These are phyloP conservation scores for Mycosarcoma maydis DNA, from an alignment of 1,284 basidiomycete species.

Conservation along the genomic window DNA sequence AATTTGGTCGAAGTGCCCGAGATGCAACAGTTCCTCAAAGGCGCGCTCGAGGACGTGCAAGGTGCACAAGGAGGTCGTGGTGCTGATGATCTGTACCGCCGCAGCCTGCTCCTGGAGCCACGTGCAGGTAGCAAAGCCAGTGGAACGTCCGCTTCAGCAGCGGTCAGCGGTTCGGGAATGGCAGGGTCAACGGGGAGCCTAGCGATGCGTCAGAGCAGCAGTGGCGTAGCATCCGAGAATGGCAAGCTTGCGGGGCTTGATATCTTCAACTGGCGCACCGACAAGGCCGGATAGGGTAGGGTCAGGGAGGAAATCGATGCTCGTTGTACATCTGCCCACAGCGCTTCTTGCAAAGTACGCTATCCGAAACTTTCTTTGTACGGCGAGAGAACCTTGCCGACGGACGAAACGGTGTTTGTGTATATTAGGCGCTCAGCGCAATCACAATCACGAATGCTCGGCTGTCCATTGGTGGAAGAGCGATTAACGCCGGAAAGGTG, in stretches of 20 bases:
- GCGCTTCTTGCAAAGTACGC: no score
- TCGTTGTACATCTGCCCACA: no score
- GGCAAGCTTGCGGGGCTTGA: constrained; percentile 47
- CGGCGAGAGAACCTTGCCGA: no score
- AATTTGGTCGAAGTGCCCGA: constrained; percentile 83
- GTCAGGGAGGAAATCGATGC: no score
- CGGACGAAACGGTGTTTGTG: no score
- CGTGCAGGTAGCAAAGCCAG: constrained; percentile 31
- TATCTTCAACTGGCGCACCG: constrained; percentile 59
- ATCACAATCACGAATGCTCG: no score
- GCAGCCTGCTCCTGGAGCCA: constrained; percentile 64
- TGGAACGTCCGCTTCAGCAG: background rate
- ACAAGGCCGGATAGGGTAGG: constrained; percentile 17
- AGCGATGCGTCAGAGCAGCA: constrained; percentile 33
- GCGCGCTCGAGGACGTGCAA: constrained; percentile 47
- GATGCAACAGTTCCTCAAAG: constrained; percentile 77
- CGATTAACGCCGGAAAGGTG: no score
- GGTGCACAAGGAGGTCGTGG: constrained; percentile 44
- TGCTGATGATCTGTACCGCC: constrained; percentile 62
- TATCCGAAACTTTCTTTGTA: background rate
- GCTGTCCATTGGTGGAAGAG: no score
- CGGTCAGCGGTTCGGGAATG: constrained; percentile 1
- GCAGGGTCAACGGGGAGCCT: constrained; percentile 31
- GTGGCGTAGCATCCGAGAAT: constrained; percentile 15
- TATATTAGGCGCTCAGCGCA: no score